These are phyloP conservation scores for Macrolepiota albuminosa DNA, from an alignment of 768 basidiomycete species.

Conservation along the genomic window DNA sequence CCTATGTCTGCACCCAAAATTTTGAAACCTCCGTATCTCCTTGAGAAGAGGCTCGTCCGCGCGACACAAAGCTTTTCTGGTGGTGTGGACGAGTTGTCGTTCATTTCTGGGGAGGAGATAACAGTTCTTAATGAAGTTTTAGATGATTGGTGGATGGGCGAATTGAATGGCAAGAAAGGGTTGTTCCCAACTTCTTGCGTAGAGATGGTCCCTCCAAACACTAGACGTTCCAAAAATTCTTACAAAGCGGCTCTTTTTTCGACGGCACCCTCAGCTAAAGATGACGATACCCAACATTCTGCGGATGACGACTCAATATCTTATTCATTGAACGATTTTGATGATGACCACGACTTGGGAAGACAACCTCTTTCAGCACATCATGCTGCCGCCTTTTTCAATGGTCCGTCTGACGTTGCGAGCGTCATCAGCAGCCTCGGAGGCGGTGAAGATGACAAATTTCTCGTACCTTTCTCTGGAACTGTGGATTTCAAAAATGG, in stretches of 20 bases:
- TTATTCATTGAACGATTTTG: constrained; percentile 29
- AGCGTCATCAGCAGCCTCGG: constrained; percentile 38
- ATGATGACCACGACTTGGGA: constrained; percentile 47
- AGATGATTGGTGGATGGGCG: constrained; percentile 91
- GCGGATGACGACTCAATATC: constrained; percentile 15
- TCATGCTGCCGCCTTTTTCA: constrained; percentile 37
- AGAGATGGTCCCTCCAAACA: constrained; percentile 39
- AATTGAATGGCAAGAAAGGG: constrained; percentile 63
- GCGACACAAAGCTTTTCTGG: constrained; percentile 75
- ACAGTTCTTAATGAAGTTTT: constrained; percentile 74
- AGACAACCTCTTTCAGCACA: constrained; percentile 38
- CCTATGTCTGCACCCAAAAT: constrained; percentile 36
- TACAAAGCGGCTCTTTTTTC: constrained; percentile 5
- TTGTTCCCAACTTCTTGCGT: constrained; percentile 81
- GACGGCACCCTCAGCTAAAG: background rate
- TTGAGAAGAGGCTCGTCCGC: constrained; percentile 52
- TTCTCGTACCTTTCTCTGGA: constrained; percentile 16
- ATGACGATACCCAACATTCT: background rate
- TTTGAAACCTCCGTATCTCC: constrained; percentile 45
- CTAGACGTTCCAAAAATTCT: constrained; percentile 15
- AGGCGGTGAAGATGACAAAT: constrained; percentile 41
- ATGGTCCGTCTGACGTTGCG: constrained; percentile 34
- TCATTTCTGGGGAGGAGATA: constrained; percentile 73
- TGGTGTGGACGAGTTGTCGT: constrained; percentile 72
- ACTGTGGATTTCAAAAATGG: constrained; percentile 2